These are phyloP conservation scores for Rhazya stricta DNA, from an alignment of 257 asterid species.

Conservation along the genomic window DNA sequence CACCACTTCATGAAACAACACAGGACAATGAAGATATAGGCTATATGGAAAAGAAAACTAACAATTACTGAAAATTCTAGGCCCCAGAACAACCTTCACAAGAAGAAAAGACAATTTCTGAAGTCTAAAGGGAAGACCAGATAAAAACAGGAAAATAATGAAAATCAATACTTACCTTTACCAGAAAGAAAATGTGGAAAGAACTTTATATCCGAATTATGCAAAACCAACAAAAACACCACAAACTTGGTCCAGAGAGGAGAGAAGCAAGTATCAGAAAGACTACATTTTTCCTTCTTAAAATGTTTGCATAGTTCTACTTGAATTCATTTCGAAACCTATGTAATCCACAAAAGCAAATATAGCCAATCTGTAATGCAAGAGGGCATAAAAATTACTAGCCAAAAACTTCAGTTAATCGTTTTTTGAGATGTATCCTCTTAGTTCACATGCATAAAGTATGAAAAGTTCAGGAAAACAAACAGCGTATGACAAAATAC, in stretches of 20 bases:
- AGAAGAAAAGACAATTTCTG: background rate
- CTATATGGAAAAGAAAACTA: background rate
- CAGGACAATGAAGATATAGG: background rate
- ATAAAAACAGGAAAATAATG: background rate
- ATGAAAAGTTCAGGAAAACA: background rate
- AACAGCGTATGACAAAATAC: background rate
- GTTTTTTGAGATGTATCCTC: background rate
- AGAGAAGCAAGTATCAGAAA: background rate
- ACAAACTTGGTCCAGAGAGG: background rate
- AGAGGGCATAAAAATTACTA: background rate
- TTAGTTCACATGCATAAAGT: background rate
- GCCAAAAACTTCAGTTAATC: background rate
- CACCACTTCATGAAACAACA: background rate
- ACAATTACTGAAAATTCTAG: background rate
- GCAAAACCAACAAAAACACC: background rate
- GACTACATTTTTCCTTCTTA: background rate
- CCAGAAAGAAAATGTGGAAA: background rate
- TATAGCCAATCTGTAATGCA: background rate
- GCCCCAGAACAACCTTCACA: background rate
- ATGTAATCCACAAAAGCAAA: background rate
- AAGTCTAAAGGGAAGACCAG: background rate
- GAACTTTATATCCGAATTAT: background rate
- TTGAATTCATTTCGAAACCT: background rate
- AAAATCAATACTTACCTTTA: background rate
- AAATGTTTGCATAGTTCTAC: background rate